Conservation (phyloP, 2,329 filamentous ascomycete species). For the Neofusicoccum cordaticola region DNA sequence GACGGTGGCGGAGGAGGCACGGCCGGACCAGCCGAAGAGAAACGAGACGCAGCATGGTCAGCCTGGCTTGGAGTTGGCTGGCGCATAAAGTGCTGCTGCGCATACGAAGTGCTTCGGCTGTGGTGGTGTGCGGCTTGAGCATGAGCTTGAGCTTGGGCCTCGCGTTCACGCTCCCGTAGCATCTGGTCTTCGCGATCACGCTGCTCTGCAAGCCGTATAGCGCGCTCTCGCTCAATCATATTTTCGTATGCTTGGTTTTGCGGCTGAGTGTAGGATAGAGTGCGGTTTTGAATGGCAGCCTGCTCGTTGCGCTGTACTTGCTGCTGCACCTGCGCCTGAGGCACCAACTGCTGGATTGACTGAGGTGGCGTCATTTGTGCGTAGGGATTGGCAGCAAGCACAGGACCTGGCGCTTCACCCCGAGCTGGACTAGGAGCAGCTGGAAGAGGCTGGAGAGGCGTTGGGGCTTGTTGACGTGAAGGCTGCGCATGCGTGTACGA, state of each 20-base stretch:
- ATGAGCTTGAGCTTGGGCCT: background rate
- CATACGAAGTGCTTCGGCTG: background rate
- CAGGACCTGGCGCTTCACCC: background rate
- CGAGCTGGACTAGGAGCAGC: slow-evolving; percentile 1
- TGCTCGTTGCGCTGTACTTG: slow-evolving; percentile 10
- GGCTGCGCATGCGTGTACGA: slow-evolving; percentile 14
- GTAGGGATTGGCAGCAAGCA: slow-evolving; percentile 10
- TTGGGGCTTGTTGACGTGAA: slow-evolving; percentile 13
- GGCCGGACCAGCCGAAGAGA: slow-evolving; percentile 1
- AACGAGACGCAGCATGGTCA: slow-evolving; percentile 12
- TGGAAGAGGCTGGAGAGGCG: slow-evolving; percentile 5
- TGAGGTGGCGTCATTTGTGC: slow-evolving; percentile 16
- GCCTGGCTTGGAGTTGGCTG: slow-evolving; percentile 13
- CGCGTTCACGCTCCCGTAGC: background rate
- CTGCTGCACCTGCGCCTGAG: slow-evolving; percentile 1
- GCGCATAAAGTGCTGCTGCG: slow-evolving; percentile 8
- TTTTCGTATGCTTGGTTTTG: slow-evolving; percentile 5
- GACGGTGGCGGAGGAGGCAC: background rate
- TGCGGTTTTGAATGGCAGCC: slow-evolving; percentile 8
- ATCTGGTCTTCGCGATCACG: slow-evolving; percentile 9
- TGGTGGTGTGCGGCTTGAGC: slow-evolving; percentile 7
- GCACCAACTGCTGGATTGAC: slow-evolving; percentile 4
- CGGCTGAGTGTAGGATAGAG: background rate
- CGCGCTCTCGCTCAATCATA: slow-evolving; percentile 8
- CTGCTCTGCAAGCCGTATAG: slow-evolving; percentile 11